These are phyloP conservation scores for Apophysomyces variabilis DNA, from an alignment of 371 early-diverging fungal species.

Conservation along the genomic window DNA sequence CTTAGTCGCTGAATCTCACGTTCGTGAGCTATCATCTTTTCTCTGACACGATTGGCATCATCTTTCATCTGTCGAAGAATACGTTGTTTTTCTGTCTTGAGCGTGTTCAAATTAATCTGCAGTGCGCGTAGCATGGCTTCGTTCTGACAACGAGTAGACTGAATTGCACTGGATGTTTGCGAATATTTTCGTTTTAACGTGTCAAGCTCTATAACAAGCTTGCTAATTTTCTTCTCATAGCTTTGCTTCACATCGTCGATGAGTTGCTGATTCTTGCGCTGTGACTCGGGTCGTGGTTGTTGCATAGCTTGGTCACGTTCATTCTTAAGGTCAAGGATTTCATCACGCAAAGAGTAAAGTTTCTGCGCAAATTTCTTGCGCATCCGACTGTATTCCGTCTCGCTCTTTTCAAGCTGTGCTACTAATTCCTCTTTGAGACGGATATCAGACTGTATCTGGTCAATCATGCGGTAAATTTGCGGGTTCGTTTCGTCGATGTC, in stretches of 20 bases:
- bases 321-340: constrained; percentile 50
- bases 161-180: constrained; percentile 59
- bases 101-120: constrained; percentile 59
- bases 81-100: constrained; percentile 75
- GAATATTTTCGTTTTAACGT: constrained; percentile 62
- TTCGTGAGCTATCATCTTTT: constrained; percentile 63
- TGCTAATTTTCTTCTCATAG: constrained; percentile 74
- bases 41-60: constrained; percentile 70
- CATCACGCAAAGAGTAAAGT: constrained; percentile 58
- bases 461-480: constrained; percentile 47
- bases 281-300: constrained; percentile 26
- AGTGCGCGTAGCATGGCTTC: constrained; percentile 58
- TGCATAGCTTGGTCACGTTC: constrained; percentile 66
- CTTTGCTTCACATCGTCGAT: constrained; percentile 38
- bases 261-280: constrained; percentile 28
- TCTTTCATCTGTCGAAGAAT: constrained; percentile 82
- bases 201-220: constrained; percentile 66
- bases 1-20: constrained; percentile 75
- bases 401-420: constrained; percentile 57
- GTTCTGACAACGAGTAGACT: constrained; percentile 55
- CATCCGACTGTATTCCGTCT: constrained; percentile 58
- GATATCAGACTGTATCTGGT: constrained; percentile 72
- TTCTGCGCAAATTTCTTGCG: constrained; percentile 71
- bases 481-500: constrained; percentile 24
- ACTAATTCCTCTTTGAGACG: constrained; percentile 65